Evolutionary conservation across 257 asterid genomes (phyloP).

Genomic region (Leonotis leonurus): DNA sequence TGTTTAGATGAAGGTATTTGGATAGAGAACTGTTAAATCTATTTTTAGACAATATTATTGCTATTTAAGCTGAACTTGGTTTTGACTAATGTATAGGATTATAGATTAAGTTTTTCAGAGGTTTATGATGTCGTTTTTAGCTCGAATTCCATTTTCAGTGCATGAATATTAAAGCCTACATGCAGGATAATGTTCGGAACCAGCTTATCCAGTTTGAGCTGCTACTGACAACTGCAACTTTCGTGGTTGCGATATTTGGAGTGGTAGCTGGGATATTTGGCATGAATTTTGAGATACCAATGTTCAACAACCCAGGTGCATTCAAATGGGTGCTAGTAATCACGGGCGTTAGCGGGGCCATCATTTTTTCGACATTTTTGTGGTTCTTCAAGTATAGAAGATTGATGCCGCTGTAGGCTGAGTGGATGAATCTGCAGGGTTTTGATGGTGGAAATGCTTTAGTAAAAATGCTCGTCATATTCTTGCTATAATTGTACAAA

Average conservation of each 20-base stretch:
- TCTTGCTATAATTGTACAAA: constrained; percentile 18
- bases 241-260: constrained; percentile 89
- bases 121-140: no score
- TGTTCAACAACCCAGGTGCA: constrained; percentile 60
- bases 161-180: not conserved
- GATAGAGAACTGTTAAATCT: not conserved
- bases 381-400: constrained; percentile 82
- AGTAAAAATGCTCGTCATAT: not conserved
- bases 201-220: constrained; percentile 96
- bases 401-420: constrained; percentile 77
- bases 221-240: constrained; percentile 85
- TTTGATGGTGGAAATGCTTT: not conserved
- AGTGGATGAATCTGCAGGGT: constrained; percentile 10
- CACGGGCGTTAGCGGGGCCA: constrained; percentile 59
- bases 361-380: constrained; percentile 59
- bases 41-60: no score
- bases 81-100: no score
- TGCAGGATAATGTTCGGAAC: constrained; percentile 97
- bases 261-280: constrained; percentile 97
- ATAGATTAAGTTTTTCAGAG: no score
- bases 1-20: not conserved
- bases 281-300: constrained; percentile 65
- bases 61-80: no score
- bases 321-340: constrained; percentile 86
- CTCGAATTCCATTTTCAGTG: no score